These are phyloP conservation scores for Sclerotinia borealis DNA, from an alignment of 2,329 filamentous ascomycete genomes.

Conservation along the genomic window DNA sequence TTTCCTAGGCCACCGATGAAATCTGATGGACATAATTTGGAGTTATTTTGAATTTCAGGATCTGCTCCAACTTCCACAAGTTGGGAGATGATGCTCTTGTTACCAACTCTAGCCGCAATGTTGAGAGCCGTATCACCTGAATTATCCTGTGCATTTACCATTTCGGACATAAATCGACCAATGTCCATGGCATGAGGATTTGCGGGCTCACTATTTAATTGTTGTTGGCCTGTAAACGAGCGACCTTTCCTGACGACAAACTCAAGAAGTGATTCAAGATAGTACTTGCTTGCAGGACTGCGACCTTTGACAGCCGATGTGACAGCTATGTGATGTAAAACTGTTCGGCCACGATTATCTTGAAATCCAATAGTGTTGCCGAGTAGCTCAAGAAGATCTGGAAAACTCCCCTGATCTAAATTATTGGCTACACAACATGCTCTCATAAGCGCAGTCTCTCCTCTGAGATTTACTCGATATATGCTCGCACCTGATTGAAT, in stretches of 20 bases:
- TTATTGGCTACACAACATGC: constrained; percentile 93
- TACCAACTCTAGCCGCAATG: constrained; percentile 86
- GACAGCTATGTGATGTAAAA: constrained; percentile 92
- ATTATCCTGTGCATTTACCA: constrained; percentile 92
- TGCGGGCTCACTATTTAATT: constrained; percentile 25
- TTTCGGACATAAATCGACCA: constrained; percentile 91
- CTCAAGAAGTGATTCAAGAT: constrained; percentile 87
- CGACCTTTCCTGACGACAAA: constrained; percentile 87
- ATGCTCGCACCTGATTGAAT: constrained; percentile 82
- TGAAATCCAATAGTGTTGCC: constrained; percentile 85
- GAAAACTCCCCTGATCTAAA: constrained; percentile 83
- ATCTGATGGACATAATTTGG: constrained; percentile 82
- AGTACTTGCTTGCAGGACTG: constrained; percentile 87
- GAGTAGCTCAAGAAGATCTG: constrained; percentile 81
- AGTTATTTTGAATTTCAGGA: constrained; percentile 83
- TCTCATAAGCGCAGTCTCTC: constrained; percentile 89
- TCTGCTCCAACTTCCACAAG: constrained; percentile 92
- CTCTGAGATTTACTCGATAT: constrained; percentile 78
- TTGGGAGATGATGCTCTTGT: constrained; percentile 93
- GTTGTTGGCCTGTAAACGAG: constrained; percentile 47
- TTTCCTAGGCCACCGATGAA: constrained; percentile 72
- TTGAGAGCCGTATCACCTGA: constrained; percentile 93
- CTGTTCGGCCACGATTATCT: constrained; percentile 83
- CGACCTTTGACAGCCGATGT: constrained; percentile 93
- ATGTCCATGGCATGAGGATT: constrained; percentile 57